Evolutionary conservation across 768 basidiomycete genomes (phyloP), one percentile per base, ranked within the genome.

Genomic region (Strobilomyces dryophilus): DNA sequence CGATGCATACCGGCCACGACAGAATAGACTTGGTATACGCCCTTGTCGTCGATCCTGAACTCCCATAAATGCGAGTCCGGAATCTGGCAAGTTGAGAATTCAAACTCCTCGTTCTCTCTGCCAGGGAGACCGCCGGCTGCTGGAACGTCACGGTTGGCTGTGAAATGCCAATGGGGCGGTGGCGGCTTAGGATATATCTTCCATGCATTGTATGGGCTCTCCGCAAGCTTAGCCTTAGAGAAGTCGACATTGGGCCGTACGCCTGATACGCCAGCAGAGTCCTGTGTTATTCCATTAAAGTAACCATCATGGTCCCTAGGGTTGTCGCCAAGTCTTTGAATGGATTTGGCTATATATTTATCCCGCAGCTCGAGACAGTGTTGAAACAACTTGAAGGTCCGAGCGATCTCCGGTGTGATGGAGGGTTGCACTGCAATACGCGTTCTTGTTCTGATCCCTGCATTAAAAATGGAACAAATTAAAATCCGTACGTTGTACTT

Each of bases 101-200:
- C 72, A 62, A 97, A 95, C 37, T 79, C 79, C n/a, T 77, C 73
- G 11, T 71, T 52, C 37, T 57, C 63, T 39, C 60, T 52, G 37
- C 64, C 48, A 47, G 59, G 55, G 49, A 21, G 60, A 51, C 31
- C 71, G 46, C 76, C 77, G 10, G 73, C 59, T 53, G 76, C 80
- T 32, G 79, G 73, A 8, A 72, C 73, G 11, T 74, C 71, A 21
- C 77, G 67, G 45, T 79, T 72, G 44, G 80, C 74, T 37, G 74
- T 79, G 85, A 89, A 94, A 63, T 92, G 92, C 97, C 97, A 99
- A 61, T 94, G 94, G 0, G 95, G 95, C 4, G 92, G 90, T 0
- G 97, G 97, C 5, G 97, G 95, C 11, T 76, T 79, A 0, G 97
- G 97, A 61, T 97, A 97, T 59, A 98, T 88, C 49, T 79, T 81